A percentile compares a stretch with the other conserved stretches of the same genome.
Evolutionary conservation across 2,329 filamentous ascomycete species (phyloP).

Genomic region (Waltergamsia citrina): DNA sequence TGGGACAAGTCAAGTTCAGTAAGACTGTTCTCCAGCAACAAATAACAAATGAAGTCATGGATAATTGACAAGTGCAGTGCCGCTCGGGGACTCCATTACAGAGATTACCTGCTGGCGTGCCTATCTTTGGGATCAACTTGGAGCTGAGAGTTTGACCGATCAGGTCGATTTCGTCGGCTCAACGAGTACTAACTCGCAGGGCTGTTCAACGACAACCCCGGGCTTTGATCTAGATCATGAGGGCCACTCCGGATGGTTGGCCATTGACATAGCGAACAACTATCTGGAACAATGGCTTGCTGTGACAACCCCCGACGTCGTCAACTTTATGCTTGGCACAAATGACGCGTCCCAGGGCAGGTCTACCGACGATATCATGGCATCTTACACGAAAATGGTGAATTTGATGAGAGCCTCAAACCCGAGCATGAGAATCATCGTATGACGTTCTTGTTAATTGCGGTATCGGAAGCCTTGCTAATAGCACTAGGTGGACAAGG

Average conservation of each 20-base stretch:
- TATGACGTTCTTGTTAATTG: slow-evolving; percentile 9
- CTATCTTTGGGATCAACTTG: slow-evolving; percentile 28
- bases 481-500: slow-evolving; percentile 22
- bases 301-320: slow-evolving; percentile 26
- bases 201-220: slow-evolving; percentile 20
- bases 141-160: slow-evolving; percentile 19
- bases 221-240: slow-evolving; percentile 29
- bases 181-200: slow-evolving; percentile 23
- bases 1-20: too few relatives aligned
- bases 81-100: slow-evolving; percentile 33
- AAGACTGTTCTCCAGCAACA: too few relatives aligned
- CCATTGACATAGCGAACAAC: slow-evolving; percentile 30
- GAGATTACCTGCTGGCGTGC: slow-evolving; percentile 35
- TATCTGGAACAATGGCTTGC: slow-evolving; percentile 28
- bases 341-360: slow-evolving; percentile 27
- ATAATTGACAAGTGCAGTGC: too few relatives aligned
- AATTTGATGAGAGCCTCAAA: slow-evolving; percentile 23
- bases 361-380: slow-evolving; percentile 21
- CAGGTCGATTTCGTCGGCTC: slow-evolving; percentile 31
- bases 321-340: slow-evolving; percentile 35
- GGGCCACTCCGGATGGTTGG: slow-evolving; percentile 32
- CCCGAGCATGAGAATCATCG: slow-evolving; percentile 28
- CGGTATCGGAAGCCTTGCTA: neutral
- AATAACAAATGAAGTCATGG: too few relatives aligned
- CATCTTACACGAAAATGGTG: slow-evolving; percentile 29